A percentile compares a stretch with the other conserved stretches of the same genome.
phyloP scores from a whole-genome alignment of 768 basidiomycete genomes.

The Suillus placidus region DNA sequence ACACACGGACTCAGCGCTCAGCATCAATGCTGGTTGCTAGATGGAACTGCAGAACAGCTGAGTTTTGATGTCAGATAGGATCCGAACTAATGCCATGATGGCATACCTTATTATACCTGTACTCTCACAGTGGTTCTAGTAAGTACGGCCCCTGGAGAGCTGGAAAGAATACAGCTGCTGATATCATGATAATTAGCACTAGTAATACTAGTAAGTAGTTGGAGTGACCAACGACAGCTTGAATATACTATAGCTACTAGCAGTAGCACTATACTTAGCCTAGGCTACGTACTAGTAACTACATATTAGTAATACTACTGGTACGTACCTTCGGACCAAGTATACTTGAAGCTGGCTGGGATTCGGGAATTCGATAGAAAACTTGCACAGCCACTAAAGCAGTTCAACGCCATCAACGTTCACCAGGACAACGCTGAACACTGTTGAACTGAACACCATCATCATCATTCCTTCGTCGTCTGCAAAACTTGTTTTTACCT shows the following conservation, averaged over 20 bases:
- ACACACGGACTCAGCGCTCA: neutral
- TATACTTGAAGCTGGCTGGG: too few relatives aligned
- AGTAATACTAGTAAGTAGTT: too few relatives aligned
- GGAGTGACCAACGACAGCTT: too few relatives aligned
- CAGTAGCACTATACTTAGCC: too few relatives aligned
- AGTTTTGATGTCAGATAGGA: neutral
- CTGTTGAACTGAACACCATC: neutral
- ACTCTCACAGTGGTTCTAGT: neutral
- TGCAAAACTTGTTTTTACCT: neutral
- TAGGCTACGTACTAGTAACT: too few relatives aligned
- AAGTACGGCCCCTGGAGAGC: too few relatives aligned
- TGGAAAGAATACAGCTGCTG: too few relatives aligned
- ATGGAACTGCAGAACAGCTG: neutral
- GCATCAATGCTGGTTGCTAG: neutral
- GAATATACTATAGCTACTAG: too few relatives aligned
- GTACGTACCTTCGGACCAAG: too few relatives aligned
- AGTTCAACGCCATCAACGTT: constrained; percentile 1
- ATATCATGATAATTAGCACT: too few relatives aligned
- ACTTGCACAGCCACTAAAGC: constrained; percentile 1
- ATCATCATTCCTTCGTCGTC: neutral
- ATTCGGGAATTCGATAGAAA: neutral
- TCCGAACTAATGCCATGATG: neutral
- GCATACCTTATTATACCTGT: neutral
- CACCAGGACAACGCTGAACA: neutral
- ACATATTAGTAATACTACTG: too few relatives aligned